A percentile compares a stretch with the other conserved stretches of the same genome.
Evolutionary conservation across 2,329 filamentous ascomycete genomes (phyloP).

Genomic region (Aspergillus quadricinctus): DNA sequence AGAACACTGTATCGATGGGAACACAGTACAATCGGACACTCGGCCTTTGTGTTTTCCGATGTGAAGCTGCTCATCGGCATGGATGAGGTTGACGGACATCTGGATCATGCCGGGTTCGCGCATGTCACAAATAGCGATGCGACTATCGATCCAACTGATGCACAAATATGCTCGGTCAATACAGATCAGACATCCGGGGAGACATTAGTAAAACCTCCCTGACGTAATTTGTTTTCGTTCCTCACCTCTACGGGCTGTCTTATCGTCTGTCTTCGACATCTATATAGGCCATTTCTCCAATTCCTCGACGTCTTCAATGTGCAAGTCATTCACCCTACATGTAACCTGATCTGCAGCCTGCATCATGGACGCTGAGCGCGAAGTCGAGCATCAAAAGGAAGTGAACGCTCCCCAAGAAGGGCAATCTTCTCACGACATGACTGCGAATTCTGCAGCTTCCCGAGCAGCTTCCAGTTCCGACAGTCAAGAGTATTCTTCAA

Average conservation of each 20-base stretch:
- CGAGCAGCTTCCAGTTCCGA: neutral
- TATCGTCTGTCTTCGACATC: neutral
- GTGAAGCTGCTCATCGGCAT: neutral
- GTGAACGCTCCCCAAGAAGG: neutral
- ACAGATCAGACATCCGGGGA: neutral
- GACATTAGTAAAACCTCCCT: neutral
- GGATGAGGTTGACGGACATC: neutral
- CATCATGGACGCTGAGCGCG: constrained; percentile 2
- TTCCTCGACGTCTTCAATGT: neutral
- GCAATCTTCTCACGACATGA: neutral
- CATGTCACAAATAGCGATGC: neutral
- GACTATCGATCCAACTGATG: neutral
- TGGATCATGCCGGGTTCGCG: neutral
- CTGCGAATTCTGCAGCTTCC: neutral
- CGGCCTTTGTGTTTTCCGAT: neutral
- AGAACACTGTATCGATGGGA: neutral
- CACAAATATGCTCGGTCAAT: neutral
- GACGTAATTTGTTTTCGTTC: neutral
- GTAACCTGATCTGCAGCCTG: neutral
- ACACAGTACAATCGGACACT: neutral
- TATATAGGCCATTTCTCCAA: neutral
- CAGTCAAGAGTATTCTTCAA: constrained; percentile 5
- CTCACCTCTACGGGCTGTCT: too few species aligned
- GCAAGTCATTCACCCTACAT: neutral
- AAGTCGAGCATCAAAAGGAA: neutral